phyloP scores from a whole-genome alignment of 192 early-diverging fungal species.

The Coemansia sp. region DNA sequence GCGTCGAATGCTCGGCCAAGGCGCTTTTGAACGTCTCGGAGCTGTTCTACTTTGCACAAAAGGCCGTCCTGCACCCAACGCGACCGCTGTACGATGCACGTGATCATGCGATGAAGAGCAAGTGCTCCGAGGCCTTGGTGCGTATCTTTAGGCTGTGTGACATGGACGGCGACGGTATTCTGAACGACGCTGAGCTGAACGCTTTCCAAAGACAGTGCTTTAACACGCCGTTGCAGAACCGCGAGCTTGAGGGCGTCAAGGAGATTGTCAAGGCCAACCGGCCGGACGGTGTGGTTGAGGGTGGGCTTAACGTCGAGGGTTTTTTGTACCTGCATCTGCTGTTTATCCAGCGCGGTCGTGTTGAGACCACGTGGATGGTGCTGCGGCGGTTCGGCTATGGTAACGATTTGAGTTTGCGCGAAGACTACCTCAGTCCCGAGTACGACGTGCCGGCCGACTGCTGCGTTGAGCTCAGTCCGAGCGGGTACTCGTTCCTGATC shows the following conservation, averaged over 20 bases:
- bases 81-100: constrained; percentile 94
- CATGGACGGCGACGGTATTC: constrained; percentile 83
- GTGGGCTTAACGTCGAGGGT: constrained; percentile 87
- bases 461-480: constrained; percentile 89
- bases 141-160: constrained; percentile 97
- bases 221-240: constrained; percentile 88
- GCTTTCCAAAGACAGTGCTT: constrained; percentile 96
- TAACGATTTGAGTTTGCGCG: constrained; percentile 86
- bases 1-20: constrained; percentile 98
- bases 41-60: constrained; percentile 99
- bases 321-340: constrained; percentile 94
- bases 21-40: constrained; percentile 92
- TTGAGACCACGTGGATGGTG: constrained; percentile 99
- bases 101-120: constrained; percentile 83
- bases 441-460: constrained; percentile 87
- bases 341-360: constrained; percentile 94
- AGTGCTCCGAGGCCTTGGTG: constrained; percentile 86
- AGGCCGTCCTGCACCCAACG: constrained; percentile 96
- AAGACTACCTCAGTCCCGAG: constrained; percentile 86
- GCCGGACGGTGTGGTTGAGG: constrained; percentile 78
- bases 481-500: constrained; percentile 93
- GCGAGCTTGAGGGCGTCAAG: constrained; percentile 96
- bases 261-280: constrained; percentile 89
- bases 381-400: constrained; percentile 95
- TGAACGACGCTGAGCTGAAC: constrained; percentile 94